phyloP scores from a whole-genome alignment of 106 monocot species.

The Cymbidium sinense region DNA sequence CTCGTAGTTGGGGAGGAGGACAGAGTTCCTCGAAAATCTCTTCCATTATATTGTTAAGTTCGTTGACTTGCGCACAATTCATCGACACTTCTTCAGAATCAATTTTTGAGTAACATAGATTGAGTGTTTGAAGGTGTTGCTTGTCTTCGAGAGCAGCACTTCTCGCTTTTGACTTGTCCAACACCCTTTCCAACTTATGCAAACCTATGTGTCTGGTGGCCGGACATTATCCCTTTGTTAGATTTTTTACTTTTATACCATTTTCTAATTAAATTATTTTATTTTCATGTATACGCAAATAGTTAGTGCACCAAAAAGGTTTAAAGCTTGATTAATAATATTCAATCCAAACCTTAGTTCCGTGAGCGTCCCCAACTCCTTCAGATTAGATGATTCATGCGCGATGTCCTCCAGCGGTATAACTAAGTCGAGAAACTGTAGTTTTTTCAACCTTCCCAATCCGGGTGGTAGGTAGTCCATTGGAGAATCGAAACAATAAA shows the following conservation, averaged over 20 bases:
- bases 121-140: background rate
- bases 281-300: no score
- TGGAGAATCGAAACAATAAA: background rate
- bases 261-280: no score
- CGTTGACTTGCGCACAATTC: background rate
- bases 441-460: background rate
- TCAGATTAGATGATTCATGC: background rate
- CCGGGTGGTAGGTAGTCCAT: background rate
- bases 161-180: background rate
- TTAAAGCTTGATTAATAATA: background rate
- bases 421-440: background rate
- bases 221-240: background rate
- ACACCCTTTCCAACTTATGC: conserved; percentile 13
- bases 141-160: conserved; percentile 3
- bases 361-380: background rate
- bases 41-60: background rate
- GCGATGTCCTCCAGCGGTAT: background rate
- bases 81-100: background rate
- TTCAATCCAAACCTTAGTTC: background rate
- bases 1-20: conserved; percentile 9
- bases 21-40: conserved; percentile 18
- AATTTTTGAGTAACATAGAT: background rate
- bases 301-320: background rate
- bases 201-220: background rate
- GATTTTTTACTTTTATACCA: background rate